These are phyloP conservation scores for Leccinum rimulosum DNA, from an alignment of 768 basidiomycete species.

Conservation along the genomic window DNA sequence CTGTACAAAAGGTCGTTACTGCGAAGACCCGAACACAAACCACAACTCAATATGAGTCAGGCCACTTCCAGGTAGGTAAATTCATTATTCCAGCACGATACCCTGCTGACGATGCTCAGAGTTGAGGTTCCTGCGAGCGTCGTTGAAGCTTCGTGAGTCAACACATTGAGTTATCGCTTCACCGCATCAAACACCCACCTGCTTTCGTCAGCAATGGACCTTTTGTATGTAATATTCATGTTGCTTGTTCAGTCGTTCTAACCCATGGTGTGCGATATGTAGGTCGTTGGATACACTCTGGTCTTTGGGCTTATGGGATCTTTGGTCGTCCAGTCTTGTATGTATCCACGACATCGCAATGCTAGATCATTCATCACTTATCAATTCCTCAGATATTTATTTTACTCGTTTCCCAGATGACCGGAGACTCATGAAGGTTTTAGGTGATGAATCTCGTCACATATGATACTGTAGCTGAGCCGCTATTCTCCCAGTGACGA, in stretches of 20 bases:
- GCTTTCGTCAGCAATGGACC: background rate
- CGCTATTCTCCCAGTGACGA: background rate
- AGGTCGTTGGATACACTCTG: conserved; percentile 18
- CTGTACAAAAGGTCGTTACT: too few species aligned
- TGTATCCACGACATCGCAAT: too few species aligned
- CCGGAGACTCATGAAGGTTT: background rate
- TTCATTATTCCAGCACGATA: too few species aligned
- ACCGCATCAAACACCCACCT: background rate
- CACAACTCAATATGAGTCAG: too few species aligned
- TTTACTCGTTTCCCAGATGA: background rate
- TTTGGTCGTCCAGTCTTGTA: background rate
- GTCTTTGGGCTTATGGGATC: conserved; percentile 14
- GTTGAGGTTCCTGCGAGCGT: too few species aligned
- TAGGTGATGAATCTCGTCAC: background rate
- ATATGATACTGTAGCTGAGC: background rate
- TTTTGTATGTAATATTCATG: background rate
- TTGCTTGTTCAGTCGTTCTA: background rate
- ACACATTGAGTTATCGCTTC: background rate
- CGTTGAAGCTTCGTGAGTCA: background rate
- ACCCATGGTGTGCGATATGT: background rate
- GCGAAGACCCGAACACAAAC: too few species aligned
- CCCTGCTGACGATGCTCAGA: too few species aligned
- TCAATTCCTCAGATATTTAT: background rate
- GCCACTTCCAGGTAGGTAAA: too few species aligned
- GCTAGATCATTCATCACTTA: background rate